A percentile compares a stretch with the other conserved stretches of the same genome.
These are phyloP conservation scores for Lipomyces chichibuensis DNA, from an alignment of 805 yeast species.

Conservation along the genomic window DNA sequence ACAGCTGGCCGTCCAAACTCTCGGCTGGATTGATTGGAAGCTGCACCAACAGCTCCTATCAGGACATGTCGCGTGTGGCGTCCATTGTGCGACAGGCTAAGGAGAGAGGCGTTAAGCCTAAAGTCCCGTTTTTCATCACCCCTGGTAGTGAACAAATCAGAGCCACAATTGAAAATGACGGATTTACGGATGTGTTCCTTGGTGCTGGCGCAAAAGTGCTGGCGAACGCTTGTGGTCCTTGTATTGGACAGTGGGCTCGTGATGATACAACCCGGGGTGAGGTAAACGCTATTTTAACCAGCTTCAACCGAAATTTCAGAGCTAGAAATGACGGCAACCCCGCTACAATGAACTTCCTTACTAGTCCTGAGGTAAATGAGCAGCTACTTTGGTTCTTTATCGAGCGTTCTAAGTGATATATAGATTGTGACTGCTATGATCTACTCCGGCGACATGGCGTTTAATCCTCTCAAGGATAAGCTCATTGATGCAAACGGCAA, in stretches of 20 bases:
- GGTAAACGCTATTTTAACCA: slow-evolving; percentile 94
- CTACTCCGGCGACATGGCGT: slow-evolving; percentile 92
- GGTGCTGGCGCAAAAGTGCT: slow-evolving; percentile 92
- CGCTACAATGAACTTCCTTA: slow-evolving; percentile 93
- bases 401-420: slow-evolving; percentile 39
- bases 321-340: slow-evolving; percentile 99
- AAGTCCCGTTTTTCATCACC: slow-evolving; percentile 88
- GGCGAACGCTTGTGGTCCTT: slow-evolving; percentile 99
- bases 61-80: slow-evolving; percentile 97
- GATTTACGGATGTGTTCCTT: slow-evolving; percentile 82
- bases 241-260: slow-evolving; percentile 99
- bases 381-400: background rate
- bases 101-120: slow-evolving; percentile 85
- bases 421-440: slow-evolving; percentile 88
- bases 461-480: slow-evolving; percentile 93
- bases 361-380: slow-evolving; percentile 68
- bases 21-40: slow-evolving; percentile 97
- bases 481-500: slow-evolving; percentile 87
- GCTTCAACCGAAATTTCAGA: slow-evolving; percentile 97
- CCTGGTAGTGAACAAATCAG: slow-evolving; percentile 99
- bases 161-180: slow-evolving; percentile 97
- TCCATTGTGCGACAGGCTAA: slow-evolving; percentile 91
- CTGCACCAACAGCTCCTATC: slow-evolving; percentile 97
- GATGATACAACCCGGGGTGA: slow-evolving; percentile 75
- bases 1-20: slow-evolving; percentile 91